phyloP scores from a whole-genome alignment of 768 basidiomycete species.

The Imleria badia region DNA sequence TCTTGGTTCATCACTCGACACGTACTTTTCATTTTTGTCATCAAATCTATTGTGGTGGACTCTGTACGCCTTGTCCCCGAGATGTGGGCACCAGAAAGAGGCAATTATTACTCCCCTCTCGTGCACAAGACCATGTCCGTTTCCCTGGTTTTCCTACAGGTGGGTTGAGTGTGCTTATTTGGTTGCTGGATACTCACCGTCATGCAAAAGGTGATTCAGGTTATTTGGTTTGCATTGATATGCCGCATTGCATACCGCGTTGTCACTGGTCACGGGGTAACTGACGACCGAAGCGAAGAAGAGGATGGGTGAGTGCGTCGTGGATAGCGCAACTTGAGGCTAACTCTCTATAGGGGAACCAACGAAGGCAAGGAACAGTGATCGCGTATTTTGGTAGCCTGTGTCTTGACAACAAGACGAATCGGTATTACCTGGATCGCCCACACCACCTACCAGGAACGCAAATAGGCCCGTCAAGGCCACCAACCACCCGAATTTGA shows the following conservation, averaged over 20 bases:
- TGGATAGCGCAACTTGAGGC: background rate
- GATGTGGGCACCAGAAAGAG: slow-evolving; percentile 59
- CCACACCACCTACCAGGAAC: no score
- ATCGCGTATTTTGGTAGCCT: slow-evolving; percentile 21
- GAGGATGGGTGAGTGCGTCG: slow-evolving; percentile 49
- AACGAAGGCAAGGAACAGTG: slow-evolving; percentile 23
- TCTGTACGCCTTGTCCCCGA: slow-evolving; percentile 43
- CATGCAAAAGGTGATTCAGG: slow-evolving; percentile 56
- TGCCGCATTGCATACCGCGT: slow-evolving; percentile 77
- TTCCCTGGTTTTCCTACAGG: slow-evolving; percentile 63
- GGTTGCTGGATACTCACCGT: slow-evolving; percentile 2
- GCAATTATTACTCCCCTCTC: slow-evolving; percentile 51
- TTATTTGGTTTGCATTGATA: slow-evolving; percentile 86
- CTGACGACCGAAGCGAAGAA: slow-evolving; percentile 85
- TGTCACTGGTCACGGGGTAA: slow-evolving; percentile 66
- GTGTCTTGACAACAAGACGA: no score
- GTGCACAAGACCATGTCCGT: slow-evolving; percentile 48
- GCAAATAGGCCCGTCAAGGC: no score
- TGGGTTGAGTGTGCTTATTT: slow-evolving; percentile 25
- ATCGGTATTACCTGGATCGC: no score
- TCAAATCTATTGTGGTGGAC: slow-evolving; percentile 59
- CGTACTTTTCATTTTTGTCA: slow-evolving; percentile 70
- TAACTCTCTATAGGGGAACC: slow-evolving; percentile 15
- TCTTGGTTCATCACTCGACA: slow-evolving; percentile 92
- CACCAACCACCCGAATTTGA: no score